phyloP scores from a whole-genome alignment of 495 filamentous ascomycete genomes.

The Viridothelium virens region DNA sequence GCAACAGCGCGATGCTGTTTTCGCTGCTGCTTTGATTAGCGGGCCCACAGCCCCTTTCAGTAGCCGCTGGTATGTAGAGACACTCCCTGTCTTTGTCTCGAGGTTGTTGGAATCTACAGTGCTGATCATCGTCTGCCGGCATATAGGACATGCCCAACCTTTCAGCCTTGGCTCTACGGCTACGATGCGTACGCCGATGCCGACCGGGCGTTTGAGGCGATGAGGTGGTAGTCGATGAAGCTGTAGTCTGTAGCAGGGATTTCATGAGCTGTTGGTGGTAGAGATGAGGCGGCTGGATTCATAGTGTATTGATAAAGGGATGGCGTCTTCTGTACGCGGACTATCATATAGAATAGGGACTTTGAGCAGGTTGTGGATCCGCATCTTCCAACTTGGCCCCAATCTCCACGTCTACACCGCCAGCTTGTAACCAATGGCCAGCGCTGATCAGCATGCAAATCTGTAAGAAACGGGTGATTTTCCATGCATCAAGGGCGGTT shows the following conservation, averaged over 20 bases:
- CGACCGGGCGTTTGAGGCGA: conserved; percentile 10
- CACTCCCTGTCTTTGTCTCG: not conserved
- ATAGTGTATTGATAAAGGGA: conserved; percentile 1
- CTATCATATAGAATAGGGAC: not conserved
- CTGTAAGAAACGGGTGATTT: no score
- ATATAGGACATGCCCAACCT: conserved; percentile 14
- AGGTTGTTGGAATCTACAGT: not conserved
- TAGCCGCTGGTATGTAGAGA: not conserved
- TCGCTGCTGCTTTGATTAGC: conserved; percentile 12
- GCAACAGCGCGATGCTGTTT: conserved; percentile 20
- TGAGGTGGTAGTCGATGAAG: not conserved
- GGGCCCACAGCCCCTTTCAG: conserved; percentile 3
- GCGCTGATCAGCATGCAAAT: no score
- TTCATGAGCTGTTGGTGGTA: not conserved
- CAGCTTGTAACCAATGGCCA: no score
- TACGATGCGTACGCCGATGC: conserved; percentile 9
- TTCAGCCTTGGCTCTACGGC: conserved; percentile 15
- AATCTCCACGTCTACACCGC: no score
- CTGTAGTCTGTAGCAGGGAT: not conserved
- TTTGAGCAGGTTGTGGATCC: no score
- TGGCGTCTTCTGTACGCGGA: not conserved
- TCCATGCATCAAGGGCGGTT: no score
- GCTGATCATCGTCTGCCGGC: conserved; percentile 7
- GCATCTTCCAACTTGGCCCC: no score
- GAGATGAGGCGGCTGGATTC: not conserved